Evolutionary conservation across 306 rosid genomes (phyloP).

Genomic region (Morella rubra): DNA sequence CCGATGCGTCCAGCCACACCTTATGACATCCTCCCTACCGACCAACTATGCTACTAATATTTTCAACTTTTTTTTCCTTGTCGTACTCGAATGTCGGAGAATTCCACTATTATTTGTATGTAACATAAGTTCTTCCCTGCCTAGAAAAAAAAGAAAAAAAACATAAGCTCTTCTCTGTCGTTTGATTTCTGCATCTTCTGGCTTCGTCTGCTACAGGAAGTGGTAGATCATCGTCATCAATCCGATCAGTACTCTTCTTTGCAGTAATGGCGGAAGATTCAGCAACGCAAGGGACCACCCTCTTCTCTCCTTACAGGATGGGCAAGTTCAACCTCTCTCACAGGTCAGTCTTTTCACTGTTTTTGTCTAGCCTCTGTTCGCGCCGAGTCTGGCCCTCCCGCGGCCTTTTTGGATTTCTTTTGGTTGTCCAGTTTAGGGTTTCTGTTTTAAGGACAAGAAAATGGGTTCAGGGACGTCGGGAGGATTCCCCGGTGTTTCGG

Average conservation of each 20-base stretch:
- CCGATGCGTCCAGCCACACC: too few species aligned
- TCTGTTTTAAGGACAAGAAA: background rate
- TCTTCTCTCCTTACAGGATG: conserved; percentile 65
- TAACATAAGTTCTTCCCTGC: too few species aligned
- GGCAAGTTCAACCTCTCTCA: conserved; percentile 54
- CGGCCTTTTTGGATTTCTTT: background rate
- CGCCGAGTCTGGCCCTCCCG: background rate
- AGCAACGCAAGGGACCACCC: conserved; percentile 6
- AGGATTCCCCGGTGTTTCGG: background rate
- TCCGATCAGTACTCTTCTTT: background rate
- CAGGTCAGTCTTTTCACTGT: conserved; percentile 34
- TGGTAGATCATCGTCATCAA: background rate
- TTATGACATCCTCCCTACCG: background rate
- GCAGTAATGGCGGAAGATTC: conserved; percentile 42
- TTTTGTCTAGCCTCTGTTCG: background rate
- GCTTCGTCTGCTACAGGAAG: background rate
- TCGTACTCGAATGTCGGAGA: background rate
- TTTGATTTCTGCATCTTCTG: background rate
- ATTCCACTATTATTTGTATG: background rate
- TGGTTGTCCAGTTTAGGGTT: background rate
- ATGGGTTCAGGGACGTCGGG: background rate
- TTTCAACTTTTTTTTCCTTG: background rate
- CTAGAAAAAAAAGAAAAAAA: too few species aligned
- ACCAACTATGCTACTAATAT: background rate
- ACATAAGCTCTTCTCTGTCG: too few species aligned